Evolutionary conservation across 2,329 filamentous ascomycete genomes (phyloP), one percentile per base, ranked within the genome.

Genomic region (Dothideomycetes sp.): DNA sequence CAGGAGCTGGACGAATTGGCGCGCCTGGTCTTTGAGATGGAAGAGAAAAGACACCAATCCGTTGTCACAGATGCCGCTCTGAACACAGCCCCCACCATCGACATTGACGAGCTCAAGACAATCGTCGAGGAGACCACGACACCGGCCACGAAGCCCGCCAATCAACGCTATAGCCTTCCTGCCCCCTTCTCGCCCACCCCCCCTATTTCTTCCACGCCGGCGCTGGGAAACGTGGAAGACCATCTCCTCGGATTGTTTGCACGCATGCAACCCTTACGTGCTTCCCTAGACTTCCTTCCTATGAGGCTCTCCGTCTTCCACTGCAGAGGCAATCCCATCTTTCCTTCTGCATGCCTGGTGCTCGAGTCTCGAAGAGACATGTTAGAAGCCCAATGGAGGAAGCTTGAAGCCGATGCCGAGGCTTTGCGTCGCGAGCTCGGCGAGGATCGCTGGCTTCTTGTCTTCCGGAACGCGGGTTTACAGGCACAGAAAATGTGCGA

Each of bases 401-500:
- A 83, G 56, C 73, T 98, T 2, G 84, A 95, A 58, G 78, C 79
- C 45, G 91, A 98, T 57, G 88, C 89, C 8, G 88, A 96, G 54
- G 83, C 84, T 2, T 62, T 98, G 34, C 75, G 88, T 47, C 83
- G 87, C 56, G 91, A 98, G 58, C 69, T 98, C 3, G 87, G 87
- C 19, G 91, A 98, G 58, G 91, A 98, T 55, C 80, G 87, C 41
- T 98, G 91, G 91, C 80, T 98, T 32, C 73, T 93, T 38, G 88
- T 96, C 27, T 98, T 98, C 65, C 78, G 89, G 41, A 89, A 91
- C 48, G 91, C 91, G 12, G 88, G 87, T 11, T 75, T 82, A 42
- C 87, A 95, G 61, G 89, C 91, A 4, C 78, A 91, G 50, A 94
- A 94, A 65, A 94, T 98, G 87, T 89, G 86, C 56, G 86, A 94